Evolutionary conservation across 805 yeast species (phyloP), one percentile per base, ranked within the genome.

Genomic region (Jamesozyma rosinii): DNA sequence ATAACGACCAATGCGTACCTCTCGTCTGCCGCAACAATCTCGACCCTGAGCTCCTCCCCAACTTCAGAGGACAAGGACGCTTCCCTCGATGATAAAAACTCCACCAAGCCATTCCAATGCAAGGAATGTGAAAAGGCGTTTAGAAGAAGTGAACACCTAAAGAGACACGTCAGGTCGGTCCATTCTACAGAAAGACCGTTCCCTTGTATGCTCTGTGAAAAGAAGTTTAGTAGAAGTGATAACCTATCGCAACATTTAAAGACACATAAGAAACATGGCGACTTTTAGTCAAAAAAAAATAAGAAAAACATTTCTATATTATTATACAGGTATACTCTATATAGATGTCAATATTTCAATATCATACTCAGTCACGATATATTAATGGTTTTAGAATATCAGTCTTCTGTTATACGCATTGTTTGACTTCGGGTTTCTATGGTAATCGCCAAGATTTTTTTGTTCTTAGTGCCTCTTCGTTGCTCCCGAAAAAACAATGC

Each of bases 161-260:
- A 77, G 56, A 65, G 88, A 45, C 88, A 81, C 55, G 70, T 77
- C 55, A 65, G 84, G 46, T 76, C 82, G 22, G 78, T 80, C 51
- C 88, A 81, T 58, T 72, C 81, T 19, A 61, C 73, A 48, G 74
- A 75, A 52, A 69, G 77, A 49, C 82, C 82, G 1, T 81, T 74
- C 61, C 74, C 72, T 38, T 81, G 88, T 54, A 58, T 65, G 33
- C 64, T 67, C 39, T 81, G 88, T 54, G 69, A 68, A 34, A 80
- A 79, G 59, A 74, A 73, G 51, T 81, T 81, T 53, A 75, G 83
- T 47, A 63, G 88, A 48, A 72, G 81, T 15, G 88, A 81, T 56
- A 81, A 81, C 51, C 67, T 80, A 55, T 74, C 76, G 37, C 84
- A 79, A 58, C 88, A 81, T 58, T 66, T 77, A 49, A 74, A 75